Conservation (phyloP, 23 red algal genomes). For the Agarophyton chilense region DNA sequence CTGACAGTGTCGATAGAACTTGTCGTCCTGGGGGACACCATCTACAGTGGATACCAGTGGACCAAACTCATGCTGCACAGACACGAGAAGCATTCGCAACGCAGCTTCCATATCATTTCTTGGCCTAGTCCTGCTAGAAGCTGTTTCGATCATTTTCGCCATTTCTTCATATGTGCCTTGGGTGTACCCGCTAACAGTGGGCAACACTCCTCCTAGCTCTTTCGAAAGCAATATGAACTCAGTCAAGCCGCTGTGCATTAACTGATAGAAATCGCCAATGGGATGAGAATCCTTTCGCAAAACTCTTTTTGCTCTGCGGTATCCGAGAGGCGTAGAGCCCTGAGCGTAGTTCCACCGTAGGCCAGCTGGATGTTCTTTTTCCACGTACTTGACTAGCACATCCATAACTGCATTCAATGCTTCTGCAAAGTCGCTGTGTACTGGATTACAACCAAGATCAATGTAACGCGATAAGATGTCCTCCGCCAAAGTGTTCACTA, state of each 20-base stretch:
- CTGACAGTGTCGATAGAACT: constrained; percentile 39
- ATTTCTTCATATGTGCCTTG: constrained; percentile 62
- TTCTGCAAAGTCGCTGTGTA: constrained; percentile 79
- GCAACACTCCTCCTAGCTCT: constrained; percentile 60
- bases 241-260: constrained; percentile 70
- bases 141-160: constrained; percentile 63
- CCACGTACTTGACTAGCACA: constrained; percentile 69
- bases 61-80: constrained; percentile 55
- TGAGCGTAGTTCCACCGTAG: constrained; percentile 76
- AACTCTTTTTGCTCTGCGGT: constrained; percentile 54
- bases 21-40: constrained; percentile 23
- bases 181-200: constrained; percentile 11
- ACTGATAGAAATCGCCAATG: constrained; percentile 72
- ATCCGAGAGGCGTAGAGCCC: constrained; percentile 66
- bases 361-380: constrained; percentile 78
- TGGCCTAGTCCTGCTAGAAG: constrained; percentile 44
- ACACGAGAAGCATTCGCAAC: constrained; percentile 61
- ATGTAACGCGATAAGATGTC: constrained; percentile 80
- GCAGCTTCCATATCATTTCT: constrained; percentile 57
- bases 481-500: constrained; percentile 65
- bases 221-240: constrained; percentile 47
- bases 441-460: constrained; percentile 82
- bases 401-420: constrained; percentile 68
- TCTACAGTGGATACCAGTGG: constrained; percentile 37
- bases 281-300: constrained; percentile 67